Percentiles rank a stretch among this genome's conserved stretches.
These are phyloP conservation scores for Diatrype stigma DNA, from an alignment of 2,329 filamentous ascomycete species.

Conservation along the genomic window DNA sequence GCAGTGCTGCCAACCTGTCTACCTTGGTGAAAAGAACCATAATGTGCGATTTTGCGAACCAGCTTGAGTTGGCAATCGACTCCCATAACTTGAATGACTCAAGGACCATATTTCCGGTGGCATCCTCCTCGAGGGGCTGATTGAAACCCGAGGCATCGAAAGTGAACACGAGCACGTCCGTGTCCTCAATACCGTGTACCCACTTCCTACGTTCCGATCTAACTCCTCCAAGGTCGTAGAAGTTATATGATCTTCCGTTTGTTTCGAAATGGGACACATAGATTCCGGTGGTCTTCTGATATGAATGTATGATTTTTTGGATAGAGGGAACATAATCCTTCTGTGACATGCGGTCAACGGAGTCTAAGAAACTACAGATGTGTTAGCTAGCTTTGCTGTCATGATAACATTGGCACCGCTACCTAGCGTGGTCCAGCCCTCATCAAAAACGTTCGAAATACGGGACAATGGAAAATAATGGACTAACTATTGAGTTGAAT, in stretches of 20 bases:
- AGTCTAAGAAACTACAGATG: neutral
- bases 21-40: constrained; percentile 2
- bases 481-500: no score
- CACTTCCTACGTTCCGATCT: neutral
- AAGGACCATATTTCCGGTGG: no score
- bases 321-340: neutral
- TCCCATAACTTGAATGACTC: neutral
- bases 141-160: neutral
- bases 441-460: neutral
- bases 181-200: neutral
- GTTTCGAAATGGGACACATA: neutral
- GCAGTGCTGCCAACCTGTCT: neutral
- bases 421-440: no score
- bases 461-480: no score
- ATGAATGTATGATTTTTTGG: neutral
- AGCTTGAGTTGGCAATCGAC: neutral
- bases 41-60: neutral
- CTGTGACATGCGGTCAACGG: neutral
- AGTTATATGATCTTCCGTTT: neutral
- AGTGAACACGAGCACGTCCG: neutral
- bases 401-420: no score
- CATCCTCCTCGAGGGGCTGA: neutral
- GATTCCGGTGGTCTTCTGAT: neutral
- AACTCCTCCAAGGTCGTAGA: neutral
- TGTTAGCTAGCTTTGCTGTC: neutral